Base-by-base conservation (phyloP, 352 stramenopile species). In the Phytophthora ramorum region DNA sequence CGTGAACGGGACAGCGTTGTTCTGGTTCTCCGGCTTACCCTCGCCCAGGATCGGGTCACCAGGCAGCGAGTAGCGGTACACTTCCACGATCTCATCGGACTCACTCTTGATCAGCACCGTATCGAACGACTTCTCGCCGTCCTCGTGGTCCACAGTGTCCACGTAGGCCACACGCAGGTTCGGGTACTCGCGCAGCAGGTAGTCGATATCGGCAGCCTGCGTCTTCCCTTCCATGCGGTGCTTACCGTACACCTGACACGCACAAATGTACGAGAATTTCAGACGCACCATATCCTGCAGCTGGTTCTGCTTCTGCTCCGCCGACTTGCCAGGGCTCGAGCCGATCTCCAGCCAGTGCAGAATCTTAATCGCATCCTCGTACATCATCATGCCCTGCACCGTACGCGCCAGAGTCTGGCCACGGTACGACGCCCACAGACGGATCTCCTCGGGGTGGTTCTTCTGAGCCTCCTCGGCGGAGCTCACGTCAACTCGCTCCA, bases 211-310 rank as follows among this genome's bases (percentile, higher is more conserved):
- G 24, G 88, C 80, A 8, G 86, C 86, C 50, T 95, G 86, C 9
- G 79, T 41, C 52, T 89, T 92, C 35, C 75, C 74, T 45, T 93
- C 83, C 2, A 53, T 38, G 32, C 85, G 84, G 48, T 95, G 86
- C 58, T 92, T 90, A 26, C 86, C 86, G 55, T 95, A 95, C 62
- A 95, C 86, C 59, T 95, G 86, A 59, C 86, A 95, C 7, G 83
- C 86, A 34, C 85, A 93, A 66, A 95, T 82, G 76, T 95, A 95
- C 67, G 85, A 93, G 53, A 95, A 95, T 66, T 95, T 95, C 38
- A 95, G 64, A 2, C 86, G 86, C 2, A 95, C 85, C 83, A 95
- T 95, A 43, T 95, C 86, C 64, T 95, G 78, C 30, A 95, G 45
- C 48, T 93, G 86, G 22, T 62, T 69, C 47, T 93, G 84, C 76